phyloP scores from a whole-genome alignment of 345 rosid genomes.

The Lumnitzera racemosa region DNA sequence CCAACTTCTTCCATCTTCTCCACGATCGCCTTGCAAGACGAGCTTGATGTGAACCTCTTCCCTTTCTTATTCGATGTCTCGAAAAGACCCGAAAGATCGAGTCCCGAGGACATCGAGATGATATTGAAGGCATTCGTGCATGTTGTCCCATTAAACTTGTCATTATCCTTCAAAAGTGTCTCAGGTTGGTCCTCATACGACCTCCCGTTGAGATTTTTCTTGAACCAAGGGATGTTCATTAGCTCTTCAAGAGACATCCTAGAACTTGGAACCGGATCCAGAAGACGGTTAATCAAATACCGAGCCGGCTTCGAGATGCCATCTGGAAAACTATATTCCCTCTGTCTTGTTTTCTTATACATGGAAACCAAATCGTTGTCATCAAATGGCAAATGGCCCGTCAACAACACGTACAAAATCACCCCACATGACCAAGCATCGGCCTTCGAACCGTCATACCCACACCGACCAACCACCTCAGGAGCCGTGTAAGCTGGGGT shows the following conservation, averaged over 20 bases:
- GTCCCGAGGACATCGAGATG: slow-evolving; percentile 61
- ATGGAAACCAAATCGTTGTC: slow-evolving; percentile 24
- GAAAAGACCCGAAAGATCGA: slow-evolving; percentile 69
- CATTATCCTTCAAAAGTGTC: background rate
- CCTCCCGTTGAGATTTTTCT: slow-evolving; percentile 22
- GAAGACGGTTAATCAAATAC: slow-evolving; percentile 40
- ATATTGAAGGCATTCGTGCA: slow-evolving; percentile 66
- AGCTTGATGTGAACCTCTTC: slow-evolving; percentile 55
- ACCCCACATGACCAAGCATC: slow-evolving; percentile 47
- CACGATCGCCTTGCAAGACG: slow-evolving; percentile 39
- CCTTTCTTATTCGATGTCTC: slow-evolving; percentile 29
- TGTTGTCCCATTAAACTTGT: slow-evolving; percentile 5
- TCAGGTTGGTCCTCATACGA: slow-evolving; percentile 13
- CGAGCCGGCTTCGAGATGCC: slow-evolving; percentile 45
- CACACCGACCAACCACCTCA: slow-evolving; percentile 31
- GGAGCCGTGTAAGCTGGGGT: slow-evolving; percentile 27
- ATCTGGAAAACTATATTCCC: slow-evolving; percentile 30
- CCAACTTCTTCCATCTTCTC: slow-evolving; percentile 62
- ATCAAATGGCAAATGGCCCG: slow-evolving; percentile 31
- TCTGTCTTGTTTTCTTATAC: slow-evolving; percentile 20
- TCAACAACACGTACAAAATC: slow-evolving; percentile 23
- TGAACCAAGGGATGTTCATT: slow-evolving; percentile 46
- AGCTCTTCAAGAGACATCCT: slow-evolving; percentile 60
- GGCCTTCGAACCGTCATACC: slow-evolving; percentile 24
- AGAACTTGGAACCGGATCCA: slow-evolving; percentile 69